Percentiles rank a stretch among this genome's conserved stretches.
Conservation (phyloP, 495 filamentous ascomycete genomes). For the Lophium mytilinum region DNA sequence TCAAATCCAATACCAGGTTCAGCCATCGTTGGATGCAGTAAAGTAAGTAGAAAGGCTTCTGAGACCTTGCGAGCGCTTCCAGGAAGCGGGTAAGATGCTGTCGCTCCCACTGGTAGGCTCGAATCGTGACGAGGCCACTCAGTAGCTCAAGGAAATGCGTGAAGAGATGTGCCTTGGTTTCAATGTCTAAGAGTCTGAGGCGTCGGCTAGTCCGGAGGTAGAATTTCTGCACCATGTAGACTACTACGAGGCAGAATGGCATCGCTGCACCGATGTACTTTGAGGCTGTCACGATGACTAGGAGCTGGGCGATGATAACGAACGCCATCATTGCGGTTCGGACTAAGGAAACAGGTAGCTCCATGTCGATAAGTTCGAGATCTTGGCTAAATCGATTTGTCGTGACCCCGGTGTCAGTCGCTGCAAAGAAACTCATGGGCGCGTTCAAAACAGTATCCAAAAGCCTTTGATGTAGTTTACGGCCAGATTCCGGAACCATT, state of each 20-base stretch:
- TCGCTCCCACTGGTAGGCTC: constrained; percentile 37
- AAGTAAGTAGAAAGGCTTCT: constrained; percentile 41
- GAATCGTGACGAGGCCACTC: constrained; percentile 36
- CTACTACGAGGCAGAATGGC: constrained; percentile 15
- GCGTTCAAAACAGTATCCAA: constrained; percentile 4
- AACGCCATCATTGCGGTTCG: not conserved
- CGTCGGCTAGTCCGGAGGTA: constrained; percentile 53
- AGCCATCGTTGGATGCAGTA: constrained; percentile 42
- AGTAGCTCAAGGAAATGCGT: constrained; percentile 40
- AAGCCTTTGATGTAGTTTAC: constrained; percentile 4
- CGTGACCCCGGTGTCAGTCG: constrained; percentile 29
- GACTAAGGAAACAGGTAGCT: constrained; percentile 13
- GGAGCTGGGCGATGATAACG: constrained; percentile 6
- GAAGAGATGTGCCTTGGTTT: constrained; percentile 41
- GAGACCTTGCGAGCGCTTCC: constrained; percentile 32
- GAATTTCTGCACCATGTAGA: constrained; percentile 45
- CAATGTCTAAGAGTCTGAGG: constrained; percentile 49
- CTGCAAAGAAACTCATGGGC: not conserved
- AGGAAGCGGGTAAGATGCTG: constrained; percentile 13
- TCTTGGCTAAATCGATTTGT: constrained; percentile 37
- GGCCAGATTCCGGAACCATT: constrained; percentile 7
- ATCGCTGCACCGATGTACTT: constrained; percentile 11
- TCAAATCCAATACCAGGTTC: constrained; percentile 32
- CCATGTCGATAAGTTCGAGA: constrained; percentile 33
- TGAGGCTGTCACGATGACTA: constrained; percentile 2